Percentiles rank a stretch among this genome's conserved stretches.
These are phyloP conservation scores for Botrytis galanthina DNA, from an alignment of 2,329 filamentous ascomycete species.

Conservation along the genomic window DNA sequence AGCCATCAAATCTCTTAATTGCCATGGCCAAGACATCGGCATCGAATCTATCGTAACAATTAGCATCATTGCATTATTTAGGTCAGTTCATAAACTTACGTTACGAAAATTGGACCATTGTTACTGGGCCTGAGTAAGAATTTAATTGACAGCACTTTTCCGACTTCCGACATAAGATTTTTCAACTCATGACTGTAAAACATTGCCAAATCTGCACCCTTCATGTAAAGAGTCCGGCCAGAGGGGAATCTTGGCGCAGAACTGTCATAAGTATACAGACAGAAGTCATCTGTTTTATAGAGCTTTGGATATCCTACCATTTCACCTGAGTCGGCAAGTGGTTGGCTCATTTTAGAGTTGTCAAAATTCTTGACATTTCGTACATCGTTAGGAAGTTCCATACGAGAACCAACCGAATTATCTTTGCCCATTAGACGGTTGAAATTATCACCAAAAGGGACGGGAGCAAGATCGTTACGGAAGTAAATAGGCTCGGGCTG, in stretches of 20 bases:
- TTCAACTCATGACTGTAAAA: slow-evolving; percentile 28
- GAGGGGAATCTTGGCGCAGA: background rate
- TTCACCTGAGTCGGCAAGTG: background rate
- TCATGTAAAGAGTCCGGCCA: slow-evolving; percentile 26
- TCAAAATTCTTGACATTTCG: background rate
- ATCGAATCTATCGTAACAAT: slow-evolving; percentile 11
- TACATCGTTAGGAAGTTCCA: slow-evolving; percentile 15
- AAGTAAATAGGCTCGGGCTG: slow-evolving; percentile 21
- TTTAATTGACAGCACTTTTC: slow-evolving; percentile 30
- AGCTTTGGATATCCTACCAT: slow-evolving; percentile 17
- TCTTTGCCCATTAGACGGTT: background rate
- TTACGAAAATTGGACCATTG: slow-evolving; percentile 25
- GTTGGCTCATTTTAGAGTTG: background rate
- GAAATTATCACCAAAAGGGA: background rate
- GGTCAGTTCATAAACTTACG: slow-evolving; percentile 24
- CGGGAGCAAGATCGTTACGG: slow-evolving; percentile 10
- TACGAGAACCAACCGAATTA: background rate
- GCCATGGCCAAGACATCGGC: slow-evolving; percentile 1
- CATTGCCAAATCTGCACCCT: slow-evolving; percentile 13
- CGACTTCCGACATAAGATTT: slow-evolving; percentile 27
- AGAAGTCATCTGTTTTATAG: background rate
- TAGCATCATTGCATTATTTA: background rate
- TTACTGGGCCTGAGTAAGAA: slow-evolving; percentile 16
- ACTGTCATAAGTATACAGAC: background rate
- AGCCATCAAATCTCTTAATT: slow-evolving; percentile 17